Base-by-base conservation (phyloP, 148 eudicot species). In the Rhododendron molle region DNA sequence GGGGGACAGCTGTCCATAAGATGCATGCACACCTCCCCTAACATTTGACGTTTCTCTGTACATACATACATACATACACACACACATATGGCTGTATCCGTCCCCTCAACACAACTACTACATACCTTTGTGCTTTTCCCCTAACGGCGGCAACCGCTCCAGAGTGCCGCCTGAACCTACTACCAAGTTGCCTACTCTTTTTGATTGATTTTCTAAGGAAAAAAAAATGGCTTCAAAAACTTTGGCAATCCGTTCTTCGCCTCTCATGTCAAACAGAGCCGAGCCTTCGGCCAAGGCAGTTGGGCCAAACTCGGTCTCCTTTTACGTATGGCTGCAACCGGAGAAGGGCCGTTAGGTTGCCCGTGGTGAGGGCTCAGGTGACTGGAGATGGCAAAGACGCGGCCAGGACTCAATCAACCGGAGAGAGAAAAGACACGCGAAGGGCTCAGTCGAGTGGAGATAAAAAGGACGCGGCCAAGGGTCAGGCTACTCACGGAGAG, bases 221-320 rank as follows among this genome's bases (percentile, higher is more conserved):
- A 1, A 12, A 3, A 12, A 69, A 83, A 91, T 91, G 93, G 90
- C 90, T 40, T 50, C 80, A 67, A 89, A 85, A 43, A 86, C 78
- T 13, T 20, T 89, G 18, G 50, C 87, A 60, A 83, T 89, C 47
- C 13, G 87, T 58, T 49, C 49, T 82, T 72, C 93, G 32, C 86
- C 88, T 16, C 77, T 87, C 38, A 80, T 86, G 11, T 54, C 83
- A 20, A 86, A 65, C 88, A 87, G 60, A 23, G 69, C 81, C 15
- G 8, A 71, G 44, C 56, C 79, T 12, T 23, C 47, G 3, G 49
- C 3, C 6, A 80, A 56, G 20, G 73, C 87, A 3, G 56, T 80
- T 43, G 74, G 83, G 38, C 91, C 92, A 0, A 58, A 86, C 36
- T 86, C 89, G 7, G 92, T 78, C 13, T 79, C 85, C 10, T 85